These are phyloP conservation scores for Cryptococcus neoformans DNA, from an alignment of 1,284 basidiomycete species.

Conservation along the genomic window DNA sequence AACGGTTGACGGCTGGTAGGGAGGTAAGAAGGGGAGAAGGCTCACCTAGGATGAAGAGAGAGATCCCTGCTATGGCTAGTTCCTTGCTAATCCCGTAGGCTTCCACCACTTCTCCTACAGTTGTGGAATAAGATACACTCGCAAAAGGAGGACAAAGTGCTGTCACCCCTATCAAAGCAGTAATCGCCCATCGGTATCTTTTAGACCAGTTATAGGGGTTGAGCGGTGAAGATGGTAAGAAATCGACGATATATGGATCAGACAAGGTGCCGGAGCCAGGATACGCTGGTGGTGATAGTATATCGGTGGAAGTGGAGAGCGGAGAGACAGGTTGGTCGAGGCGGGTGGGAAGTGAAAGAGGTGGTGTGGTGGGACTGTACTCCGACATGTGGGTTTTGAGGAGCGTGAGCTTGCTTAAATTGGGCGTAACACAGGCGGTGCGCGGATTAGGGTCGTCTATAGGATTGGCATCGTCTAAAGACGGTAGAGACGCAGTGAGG, in stretches of 20 bases:
- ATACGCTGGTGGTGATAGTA: too few relatives aligned
- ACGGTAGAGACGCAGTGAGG: too few relatives aligned
- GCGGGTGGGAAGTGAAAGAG: too few relatives aligned
- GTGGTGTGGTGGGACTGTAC: too few relatives aligned
- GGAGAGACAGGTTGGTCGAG: too few relatives aligned
- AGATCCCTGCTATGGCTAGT: constrained; percentile 59
- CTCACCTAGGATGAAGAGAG: constrained; percentile 28
- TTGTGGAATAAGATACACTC: constrained; percentile 58
- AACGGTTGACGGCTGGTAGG: neutral
- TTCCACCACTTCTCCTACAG: constrained; percentile 53
- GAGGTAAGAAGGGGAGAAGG: neutral
- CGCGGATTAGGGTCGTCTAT: too few relatives aligned
- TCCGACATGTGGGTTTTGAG: too few relatives aligned
- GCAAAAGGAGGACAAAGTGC: constrained; percentile 64
- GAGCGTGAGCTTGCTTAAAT: too few relatives aligned
- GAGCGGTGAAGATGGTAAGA: constrained; percentile 58
- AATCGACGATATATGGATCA: constrained; percentile 37
- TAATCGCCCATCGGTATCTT: constrained; percentile 49
- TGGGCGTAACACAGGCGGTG: too few relatives aligned
- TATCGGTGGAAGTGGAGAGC: too few relatives aligned
- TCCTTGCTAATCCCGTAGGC: constrained; percentile 55
- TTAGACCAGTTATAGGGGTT: constrained; percentile 65
- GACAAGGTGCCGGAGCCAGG: constrained; percentile 24
- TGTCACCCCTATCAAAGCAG: constrained; percentile 44
- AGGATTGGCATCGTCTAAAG: too few relatives aligned